These are phyloP conservation scores for Escovopsis weberi DNA, from an alignment of 2,329 filamentous ascomycete species.

Conservation along the genomic window DNA sequence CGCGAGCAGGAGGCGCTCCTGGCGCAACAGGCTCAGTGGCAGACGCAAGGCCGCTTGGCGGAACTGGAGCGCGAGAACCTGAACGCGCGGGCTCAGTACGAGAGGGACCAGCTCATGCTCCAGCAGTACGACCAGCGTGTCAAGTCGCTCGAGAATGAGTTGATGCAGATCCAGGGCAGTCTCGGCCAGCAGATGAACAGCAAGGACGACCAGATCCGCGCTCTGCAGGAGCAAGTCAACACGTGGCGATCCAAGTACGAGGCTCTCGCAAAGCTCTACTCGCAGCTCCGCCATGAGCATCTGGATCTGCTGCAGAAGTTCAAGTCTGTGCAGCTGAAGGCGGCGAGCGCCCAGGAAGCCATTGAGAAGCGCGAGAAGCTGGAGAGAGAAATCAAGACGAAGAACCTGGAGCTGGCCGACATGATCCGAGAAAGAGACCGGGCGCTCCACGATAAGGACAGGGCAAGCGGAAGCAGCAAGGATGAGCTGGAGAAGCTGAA, in stretches of 20 bases:
- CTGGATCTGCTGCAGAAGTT: constrained; percentile 90
- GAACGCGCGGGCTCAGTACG: constrained; percentile 86
- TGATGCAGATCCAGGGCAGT: constrained; percentile 68
- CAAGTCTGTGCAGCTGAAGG: constrained; percentile 91
- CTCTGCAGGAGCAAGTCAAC: constrained; percentile 92
- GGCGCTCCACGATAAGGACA: constrained; percentile 84
- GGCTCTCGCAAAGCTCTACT: constrained; percentile 90
- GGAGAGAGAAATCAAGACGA: constrained; percentile 95
- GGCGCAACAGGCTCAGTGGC: constrained; percentile 78
- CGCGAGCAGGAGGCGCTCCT: constrained; percentile 82
- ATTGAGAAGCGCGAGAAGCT: constrained; percentile 91
- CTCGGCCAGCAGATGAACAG: constrained; percentile 73
- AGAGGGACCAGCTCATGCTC: constrained; percentile 92
- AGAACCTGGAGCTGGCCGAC: constrained; percentile 95
- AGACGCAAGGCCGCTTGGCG: constrained; percentile 89
- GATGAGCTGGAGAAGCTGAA: constrained; percentile 92
- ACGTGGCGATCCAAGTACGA: constrained; percentile 98
- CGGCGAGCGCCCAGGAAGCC: constrained; percentile 89
- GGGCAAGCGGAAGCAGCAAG: constrained; percentile 69
- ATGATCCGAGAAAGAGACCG: constrained; percentile 97
- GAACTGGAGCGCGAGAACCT: constrained; percentile 93
- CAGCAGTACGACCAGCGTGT: constrained; percentile 93
- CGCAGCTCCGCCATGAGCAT: constrained; percentile 88
- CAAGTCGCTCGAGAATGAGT: constrained; percentile 80
- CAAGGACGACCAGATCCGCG: constrained; percentile 86